Evolutionary conservation across 2,329 filamentous ascomycete species (phyloP), one percentile per base, ranked within the genome.

Genomic region (Aureobasidium subglaciale): DNA sequence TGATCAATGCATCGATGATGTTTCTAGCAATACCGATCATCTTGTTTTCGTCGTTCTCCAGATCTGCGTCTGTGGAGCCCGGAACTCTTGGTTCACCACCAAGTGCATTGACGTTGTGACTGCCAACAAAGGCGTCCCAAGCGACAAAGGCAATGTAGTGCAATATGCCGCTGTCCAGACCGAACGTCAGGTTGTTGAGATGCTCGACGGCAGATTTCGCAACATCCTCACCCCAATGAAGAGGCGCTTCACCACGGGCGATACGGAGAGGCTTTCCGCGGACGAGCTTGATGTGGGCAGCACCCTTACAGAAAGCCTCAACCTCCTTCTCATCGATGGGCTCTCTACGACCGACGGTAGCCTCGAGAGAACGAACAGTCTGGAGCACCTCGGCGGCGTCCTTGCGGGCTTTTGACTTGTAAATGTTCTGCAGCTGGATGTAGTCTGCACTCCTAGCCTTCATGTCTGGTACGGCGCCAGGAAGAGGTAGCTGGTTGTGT

Each of bases 231-330:
- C 75, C 73, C 65, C 72, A 72, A 22, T 69, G 70, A 49, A 74
- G 67, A 49, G 75, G 73, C 48, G 70, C 67, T 42, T 76, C 74
- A 62, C 70, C 62, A 15, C 70, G 67, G 2, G 72, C 69, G n/a
- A 77, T 63, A 32, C 78, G 77, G 45, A 84, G 76, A 3, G 75
- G 73, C 25, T 77, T 72, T 16, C 83, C 82, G 25, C 86, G 87
- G 56, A 97, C 85, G 45, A 97, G 81, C 71, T 93, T 95, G 67
- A 96, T 87, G 68, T 95, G 93, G 43, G 88, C 87, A 48, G 91
- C 92, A 63, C 95, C 95, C 73, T 95, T 96, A 80, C 92, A 97
- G 70, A 96, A 97, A 32, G 87, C 77, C 65, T 96, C 91, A 42
- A 97, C 85, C 63, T 96, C 89, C 53, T 81, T 81, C 41, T 82